Percentiles rank a stretch among this genome's conserved stretches.
Evolutionary conservation across 768 basidiomycete genomes (phyloP).

Genomic region (Sarcomyxa edulis): DNA sequence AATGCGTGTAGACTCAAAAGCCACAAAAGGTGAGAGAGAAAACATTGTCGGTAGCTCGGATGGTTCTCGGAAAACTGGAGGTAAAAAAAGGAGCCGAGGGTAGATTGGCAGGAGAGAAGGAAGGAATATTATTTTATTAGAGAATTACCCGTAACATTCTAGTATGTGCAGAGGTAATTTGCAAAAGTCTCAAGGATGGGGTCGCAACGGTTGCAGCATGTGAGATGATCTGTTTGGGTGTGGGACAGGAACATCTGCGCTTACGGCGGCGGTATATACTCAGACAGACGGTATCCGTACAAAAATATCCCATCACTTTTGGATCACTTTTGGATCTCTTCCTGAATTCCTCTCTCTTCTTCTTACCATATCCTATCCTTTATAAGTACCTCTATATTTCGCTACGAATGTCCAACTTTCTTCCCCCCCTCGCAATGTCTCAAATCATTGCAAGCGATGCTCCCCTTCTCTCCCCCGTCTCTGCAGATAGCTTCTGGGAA

Average conservation of each 20-base stretch:
- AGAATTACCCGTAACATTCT: conserved; percentile 2
- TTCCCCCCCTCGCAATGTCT: conserved; percentile 45
- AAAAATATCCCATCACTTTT: no score
- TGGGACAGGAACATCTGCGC: no score
- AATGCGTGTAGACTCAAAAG: no score
- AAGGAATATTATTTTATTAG: no score
- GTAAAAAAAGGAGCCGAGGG: not conserved
- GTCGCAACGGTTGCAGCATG: conserved; percentile 4
- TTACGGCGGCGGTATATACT: no score
- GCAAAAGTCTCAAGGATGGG: conserved; percentile 4
- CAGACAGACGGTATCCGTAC: no score
- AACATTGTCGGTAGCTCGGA: conserved; percentile 10
- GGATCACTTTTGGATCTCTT: no score
- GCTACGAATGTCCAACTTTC: conserved; percentile 19
- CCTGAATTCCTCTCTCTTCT: no score
- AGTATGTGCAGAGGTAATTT: not conserved
- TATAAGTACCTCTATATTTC: not conserved
- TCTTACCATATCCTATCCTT: no score
- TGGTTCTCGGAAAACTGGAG: conserved; percentile 13
- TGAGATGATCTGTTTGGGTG: no score
- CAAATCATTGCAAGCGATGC: conserved; percentile 55
- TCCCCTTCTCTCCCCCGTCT: conserved; percentile 48
- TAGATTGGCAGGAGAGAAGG: no score
- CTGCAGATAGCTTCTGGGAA: conserved; percentile 44
- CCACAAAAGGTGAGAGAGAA: no score